Evolutionary conservation across 495 filamentous ascomycete species (phyloP), one percentile per base, ranked within the genome.

Genomic region (Talaromyces proteolyticus): DNA sequence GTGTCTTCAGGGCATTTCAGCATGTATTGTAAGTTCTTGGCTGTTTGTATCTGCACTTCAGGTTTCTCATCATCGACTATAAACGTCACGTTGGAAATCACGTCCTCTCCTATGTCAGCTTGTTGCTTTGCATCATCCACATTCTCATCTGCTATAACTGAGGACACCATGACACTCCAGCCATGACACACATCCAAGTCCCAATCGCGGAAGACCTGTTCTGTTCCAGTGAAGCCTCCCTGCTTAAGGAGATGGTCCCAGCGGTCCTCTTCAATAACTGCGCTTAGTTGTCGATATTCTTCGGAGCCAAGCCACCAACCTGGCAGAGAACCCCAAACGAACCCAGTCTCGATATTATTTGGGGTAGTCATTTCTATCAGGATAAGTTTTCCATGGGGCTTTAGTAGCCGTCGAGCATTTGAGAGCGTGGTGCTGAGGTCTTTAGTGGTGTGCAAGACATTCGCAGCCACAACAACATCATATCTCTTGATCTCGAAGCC

Each of bases 371-470:
- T 26, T 19, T 44, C 42, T 5, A 22, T 6, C 5, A 44, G 23
- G 23, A 44, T 4, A 4, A 44, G 16, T 10, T 44, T 44, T 11
- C 42, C 42, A 10, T 26, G 6, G 20, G 42, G 42, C 42, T 44
- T 44, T 6, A 44, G 23, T 16, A 44, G 6, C 39, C 19, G 48
- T 39, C 38, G 25, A n/a, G n/a, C n/a, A n/a, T n/a, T n/a, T n/a
- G n/a, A n/a, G n/a, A n/a, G n/a, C n/a, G 76, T 81, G n/a, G 49
- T 62, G 1, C 61, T 50, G 0, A 82, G 50, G 5, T 41, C 52
- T 0, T 39, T 45, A 0, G 78, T 82, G 1, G 74, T 75, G 53
- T 84, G 78, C 4, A 84, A 47, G 1, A 69, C 67, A 47, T 69
- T 66, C 3, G 62, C 34, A 6, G 75, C 75, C 20, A 79, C 50